Evolutionary conservation across 805 yeast species (phyloP).

Genomic region (Hanseniaspora singularis): DNA sequence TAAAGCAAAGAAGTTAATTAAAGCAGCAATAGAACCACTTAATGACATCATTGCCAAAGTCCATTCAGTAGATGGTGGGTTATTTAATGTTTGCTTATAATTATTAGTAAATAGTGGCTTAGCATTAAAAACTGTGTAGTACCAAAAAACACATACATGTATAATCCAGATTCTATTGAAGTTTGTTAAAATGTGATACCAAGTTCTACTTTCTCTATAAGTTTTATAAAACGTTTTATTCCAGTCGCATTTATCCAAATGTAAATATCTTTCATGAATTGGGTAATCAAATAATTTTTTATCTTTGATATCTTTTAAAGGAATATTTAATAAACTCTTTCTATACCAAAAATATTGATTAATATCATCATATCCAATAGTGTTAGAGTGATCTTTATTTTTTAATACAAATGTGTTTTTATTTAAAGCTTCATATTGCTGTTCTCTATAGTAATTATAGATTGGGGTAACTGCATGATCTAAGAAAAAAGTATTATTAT

Average conservation of each 20-base stretch:
- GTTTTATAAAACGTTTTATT: slow-evolving; percentile 56
- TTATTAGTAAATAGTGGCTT: slow-evolving; percentile 51
- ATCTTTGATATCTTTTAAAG: slow-evolving; percentile 32
- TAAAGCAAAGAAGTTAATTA: slow-evolving; percentile 45
- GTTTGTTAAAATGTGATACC: slow-evolving; percentile 62
- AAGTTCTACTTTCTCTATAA: slow-evolving; percentile 58
- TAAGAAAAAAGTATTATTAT: slow-evolving; percentile 41
- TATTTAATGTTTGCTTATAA: slow-evolving; percentile 42
- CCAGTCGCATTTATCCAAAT: slow-evolving; percentile 53
- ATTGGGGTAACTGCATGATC: slow-evolving; percentile 67
- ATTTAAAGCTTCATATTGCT: slow-evolving; percentile 42
- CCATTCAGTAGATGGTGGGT: slow-evolving; percentile 47
- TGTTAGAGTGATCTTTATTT: slow-evolving; percentile 57
- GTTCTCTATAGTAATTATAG: slow-evolving; percentile 53
- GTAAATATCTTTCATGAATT: slow-evolving; percentile 42
- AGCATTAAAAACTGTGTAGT: slow-evolving; percentile 54
- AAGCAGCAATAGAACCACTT: slow-evolving; percentile 52
- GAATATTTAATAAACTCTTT: slow-evolving; percentile 51
- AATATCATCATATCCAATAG: slow-evolving; percentile 81
- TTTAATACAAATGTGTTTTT: slow-evolving; percentile 49
- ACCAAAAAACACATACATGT: slow-evolving; percentile 66
- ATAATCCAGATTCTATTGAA: slow-evolving; percentile 72
- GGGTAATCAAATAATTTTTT: slow-evolving; percentile 40
- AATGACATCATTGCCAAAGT: slow-evolving; percentile 47
- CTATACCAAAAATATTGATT: slow-evolving; percentile 80